Evolutionary conservation across 495 filamentous ascomycete species (phyloP), one percentile per base, ranked within the genome.

Genomic region (Penicillium mononematosum): DNA sequence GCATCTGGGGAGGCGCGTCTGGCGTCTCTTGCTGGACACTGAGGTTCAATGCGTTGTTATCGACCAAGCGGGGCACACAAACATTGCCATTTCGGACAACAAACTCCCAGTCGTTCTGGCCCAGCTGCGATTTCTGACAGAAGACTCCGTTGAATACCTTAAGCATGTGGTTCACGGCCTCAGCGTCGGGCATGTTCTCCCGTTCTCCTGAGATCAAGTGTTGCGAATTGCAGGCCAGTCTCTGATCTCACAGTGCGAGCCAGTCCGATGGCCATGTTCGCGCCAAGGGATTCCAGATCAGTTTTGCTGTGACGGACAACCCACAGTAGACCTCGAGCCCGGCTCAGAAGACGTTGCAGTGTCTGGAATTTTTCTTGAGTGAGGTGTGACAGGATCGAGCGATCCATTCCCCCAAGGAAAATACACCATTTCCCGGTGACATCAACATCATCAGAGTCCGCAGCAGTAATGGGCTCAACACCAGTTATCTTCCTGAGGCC

Each of bases 191-290:
- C 24, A 70, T 46, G 17, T 27, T 48, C 31, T 60, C 58, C n/a
- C 54, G 45, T 16, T 66, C 50, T 14, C 67, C 70, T 11, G n/a
- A 72, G 32, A 22, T 75, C 67, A 0, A 75, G 54, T 0, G 62
- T 64, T 4, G 64, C 64, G 16, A 75, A 70, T 20, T 62, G 62
- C 16, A 65, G 36, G 16, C 70, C 63, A 0, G 67, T 70, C 50
- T 72, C 67, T 0, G 69, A 70, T 49, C 73, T 50, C 4, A 75
- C 63, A 1, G 67, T 73, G 17, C 73, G 62, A 8, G 70, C 58
- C 1, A 76, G 45, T 4, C 73, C 73, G 24, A 64, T 60, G 3
- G 60, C 55, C 65, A 75, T 63, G 17, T 70, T 68, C 5, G 58
- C 56, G 0, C 61, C 65, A n/a, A 65, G 58, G 4, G 56, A 61